A percentile compares a stretch with the other conserved stretches of the same genome.
These are phyloP conservation scores for Musa acuminata DNA, from an alignment of 176 grass and related monocot species.

Conservation along the genomic window DNA sequence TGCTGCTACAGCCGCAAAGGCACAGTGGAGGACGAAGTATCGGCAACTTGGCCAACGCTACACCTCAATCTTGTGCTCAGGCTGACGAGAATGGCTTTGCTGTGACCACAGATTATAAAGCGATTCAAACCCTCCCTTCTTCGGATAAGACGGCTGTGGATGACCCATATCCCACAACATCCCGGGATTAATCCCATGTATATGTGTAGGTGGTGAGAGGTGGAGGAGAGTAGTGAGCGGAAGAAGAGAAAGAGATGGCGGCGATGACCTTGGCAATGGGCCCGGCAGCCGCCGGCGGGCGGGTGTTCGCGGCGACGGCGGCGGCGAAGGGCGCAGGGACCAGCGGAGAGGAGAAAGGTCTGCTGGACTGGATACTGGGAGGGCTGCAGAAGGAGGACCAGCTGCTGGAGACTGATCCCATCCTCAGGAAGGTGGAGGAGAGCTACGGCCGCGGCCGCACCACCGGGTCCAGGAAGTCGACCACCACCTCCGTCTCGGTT, in stretches of 20 bases:
- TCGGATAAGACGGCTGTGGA: constrained; percentile 23
- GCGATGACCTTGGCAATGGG: constrained; percentile 13
- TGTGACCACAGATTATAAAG: background rate
- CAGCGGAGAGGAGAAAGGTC: constrained; percentile 17
- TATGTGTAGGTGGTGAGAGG: background rate
- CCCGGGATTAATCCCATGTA: background rate
- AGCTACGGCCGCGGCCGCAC: background rate
- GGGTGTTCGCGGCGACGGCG: constrained; percentile 9
- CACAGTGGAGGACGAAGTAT: too few species aligned
- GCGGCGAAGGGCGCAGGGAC: constrained; percentile 5
- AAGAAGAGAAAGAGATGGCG: constrained; percentile 8
- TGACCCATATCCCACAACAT: background rate
- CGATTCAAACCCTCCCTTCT: background rate
- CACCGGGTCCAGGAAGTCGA: constrained; percentile 10
- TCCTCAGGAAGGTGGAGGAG: constrained; percentile 21
- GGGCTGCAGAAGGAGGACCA: constrained; percentile 26
- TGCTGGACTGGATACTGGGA: constrained; percentile 21
- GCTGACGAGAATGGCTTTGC: too few species aligned
- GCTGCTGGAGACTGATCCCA: constrained; percentile 23
- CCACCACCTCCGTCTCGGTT: constrained; percentile 4
- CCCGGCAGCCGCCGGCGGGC: background rate
- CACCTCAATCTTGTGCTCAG: too few species aligned
- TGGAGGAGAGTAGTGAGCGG: background rate
- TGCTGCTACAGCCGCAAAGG: too few species aligned
- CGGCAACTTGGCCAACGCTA: too few species aligned